Percentiles rank a stretch among this genome's conserved stretches.
These are phyloP conservation scores for Suhomyces wounanorum DNA, from an alignment of 1,139 yeast species.

Conservation along the genomic window DNA sequence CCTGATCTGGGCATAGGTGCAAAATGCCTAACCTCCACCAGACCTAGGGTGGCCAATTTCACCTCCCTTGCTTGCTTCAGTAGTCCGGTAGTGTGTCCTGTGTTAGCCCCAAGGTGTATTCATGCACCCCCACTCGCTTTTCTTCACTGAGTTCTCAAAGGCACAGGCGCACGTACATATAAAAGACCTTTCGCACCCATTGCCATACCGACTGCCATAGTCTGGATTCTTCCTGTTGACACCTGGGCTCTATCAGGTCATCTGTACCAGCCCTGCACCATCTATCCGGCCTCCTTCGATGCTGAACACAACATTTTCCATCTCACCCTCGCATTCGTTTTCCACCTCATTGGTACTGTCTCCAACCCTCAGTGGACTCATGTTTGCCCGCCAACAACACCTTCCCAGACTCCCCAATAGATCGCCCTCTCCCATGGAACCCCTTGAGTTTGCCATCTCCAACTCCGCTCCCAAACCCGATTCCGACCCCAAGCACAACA, in stretches of 20 bases:
- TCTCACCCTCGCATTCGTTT: not conserved
- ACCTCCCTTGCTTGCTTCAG: too few relatives aligned
- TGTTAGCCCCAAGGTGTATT: not conserved
- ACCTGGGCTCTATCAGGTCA: not conserved
- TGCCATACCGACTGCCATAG: not conserved
- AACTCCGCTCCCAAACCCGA: not conserved
- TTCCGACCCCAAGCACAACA: slow-evolving; percentile 16
- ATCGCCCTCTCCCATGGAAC: not conserved
- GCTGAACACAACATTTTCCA: not conserved
- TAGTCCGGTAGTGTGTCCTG: too few relatives aligned
- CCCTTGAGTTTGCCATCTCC: not conserved
- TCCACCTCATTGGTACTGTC: not conserved
- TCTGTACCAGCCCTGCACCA: not conserved
- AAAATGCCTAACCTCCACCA: too few relatives aligned
- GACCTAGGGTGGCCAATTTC: too few relatives aligned
- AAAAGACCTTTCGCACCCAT: not conserved
- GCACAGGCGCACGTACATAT: not conserved
- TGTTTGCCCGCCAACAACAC: slow-evolving; percentile 1
- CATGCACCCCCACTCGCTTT: not conserved
- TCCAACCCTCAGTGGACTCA: not conserved
- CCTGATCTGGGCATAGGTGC: too few relatives aligned
- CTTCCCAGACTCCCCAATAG: not conserved
- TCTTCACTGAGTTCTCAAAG: not conserved
- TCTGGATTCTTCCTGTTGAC: not conserved
- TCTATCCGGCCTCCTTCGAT: not conserved